phyloP scores from a whole-genome alignment of 768 basidiomycete genomes.

The Mrakia blollopis region DNA sequence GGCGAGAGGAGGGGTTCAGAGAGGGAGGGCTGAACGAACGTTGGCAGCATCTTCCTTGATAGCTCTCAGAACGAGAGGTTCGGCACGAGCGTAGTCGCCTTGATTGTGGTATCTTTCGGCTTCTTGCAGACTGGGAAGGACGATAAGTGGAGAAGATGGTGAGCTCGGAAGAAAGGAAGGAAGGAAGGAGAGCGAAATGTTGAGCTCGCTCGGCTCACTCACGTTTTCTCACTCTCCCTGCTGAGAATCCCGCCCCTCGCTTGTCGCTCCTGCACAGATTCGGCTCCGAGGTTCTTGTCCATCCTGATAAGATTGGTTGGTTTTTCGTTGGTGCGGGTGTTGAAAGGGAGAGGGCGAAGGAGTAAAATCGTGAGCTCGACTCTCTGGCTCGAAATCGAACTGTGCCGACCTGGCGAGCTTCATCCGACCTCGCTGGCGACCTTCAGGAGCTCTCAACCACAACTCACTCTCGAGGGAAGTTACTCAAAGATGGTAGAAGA shows the following conservation, averaged over 20 bases:
- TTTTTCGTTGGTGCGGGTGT: too few species aligned
- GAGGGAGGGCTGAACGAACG: not conserved
- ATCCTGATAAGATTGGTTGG: not conserved
- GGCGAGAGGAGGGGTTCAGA: not conserved
- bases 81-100: conserved; percentile 2
- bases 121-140: not conserved
- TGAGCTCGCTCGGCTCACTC: not conserved
- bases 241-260: not conserved
- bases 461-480: not conserved
- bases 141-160: not conserved
- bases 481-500: conserved; percentile 21
- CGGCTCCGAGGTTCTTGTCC: not conserved
- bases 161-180: not conserved
- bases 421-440: not conserved
- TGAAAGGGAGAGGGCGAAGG: not conserved
- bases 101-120: not conserved
- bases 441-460: not conserved
- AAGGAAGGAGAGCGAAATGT: not conserved
- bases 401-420: not conserved
- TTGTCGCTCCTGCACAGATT: not conserved
- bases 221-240: conserved; percentile 4
- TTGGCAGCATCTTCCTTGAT: conserved; percentile 6
- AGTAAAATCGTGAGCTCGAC: not conserved
- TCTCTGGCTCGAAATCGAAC: too few species aligned
- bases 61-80: not conserved